Evolutionary conservation across 139 green algal genomes (phyloP).

Genomic region (Tetradesmus obliquus): DNA sequence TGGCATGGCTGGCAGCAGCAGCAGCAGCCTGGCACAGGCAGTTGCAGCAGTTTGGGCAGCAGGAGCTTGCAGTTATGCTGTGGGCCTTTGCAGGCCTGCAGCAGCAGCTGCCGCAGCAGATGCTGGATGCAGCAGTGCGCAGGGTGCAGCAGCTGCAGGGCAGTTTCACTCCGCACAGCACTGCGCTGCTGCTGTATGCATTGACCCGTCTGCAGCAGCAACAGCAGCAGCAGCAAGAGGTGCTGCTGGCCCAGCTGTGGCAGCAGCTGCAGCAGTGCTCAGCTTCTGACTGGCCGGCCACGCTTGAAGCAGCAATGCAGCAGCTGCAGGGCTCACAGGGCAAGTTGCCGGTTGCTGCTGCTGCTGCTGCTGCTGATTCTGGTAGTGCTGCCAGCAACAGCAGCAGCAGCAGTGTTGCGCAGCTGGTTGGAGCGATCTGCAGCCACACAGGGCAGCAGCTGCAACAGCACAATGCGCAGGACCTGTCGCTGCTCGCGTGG

Average conservation of each 20-base stretch:
- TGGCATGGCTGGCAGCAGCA: not conserved
- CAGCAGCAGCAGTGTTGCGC: not conserved
- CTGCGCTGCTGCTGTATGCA: conserved; percentile 34
- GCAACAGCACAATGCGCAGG: not conserved
- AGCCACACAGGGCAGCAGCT: not conserved
- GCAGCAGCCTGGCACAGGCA: not conserved
- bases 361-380: not conserved
- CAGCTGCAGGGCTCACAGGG: not conserved
- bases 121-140: not conserved
- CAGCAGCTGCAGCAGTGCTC: not conserved
- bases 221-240: conserved; percentile 11
- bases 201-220: not conserved
- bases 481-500: conserved; percentile 22
- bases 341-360: not conserved
- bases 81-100: conserved; percentile 14
- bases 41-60: conserved; percentile 1
- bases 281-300: not conserved
- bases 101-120: not conserved
- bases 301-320: not conserved
- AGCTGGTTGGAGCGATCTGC: not conserved
- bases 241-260: not conserved
- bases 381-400: conserved; percentile 7
- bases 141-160: conserved; percentile 13
- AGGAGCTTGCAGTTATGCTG: conserved; percentile 6
- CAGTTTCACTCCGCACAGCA: not conserved